phyloP scores from a whole-genome alignment of 139 green algal genomes.

The Nannochloris sp. region DNA sequence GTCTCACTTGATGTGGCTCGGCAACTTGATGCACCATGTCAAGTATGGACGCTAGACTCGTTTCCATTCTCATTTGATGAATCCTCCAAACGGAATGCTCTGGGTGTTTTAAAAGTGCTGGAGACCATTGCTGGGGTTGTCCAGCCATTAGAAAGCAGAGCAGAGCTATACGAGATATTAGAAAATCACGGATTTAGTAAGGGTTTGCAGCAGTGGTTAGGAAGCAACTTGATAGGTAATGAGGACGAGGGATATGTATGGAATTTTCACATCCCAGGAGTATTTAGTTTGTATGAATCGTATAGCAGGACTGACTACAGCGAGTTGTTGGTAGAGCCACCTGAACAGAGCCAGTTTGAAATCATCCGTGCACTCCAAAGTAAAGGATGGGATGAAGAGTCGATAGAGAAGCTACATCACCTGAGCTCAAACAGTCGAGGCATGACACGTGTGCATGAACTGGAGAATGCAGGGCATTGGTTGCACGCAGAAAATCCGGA shows the following conservation, averaged over 20 bases:
- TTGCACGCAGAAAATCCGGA: slow-evolving; percentile 66
- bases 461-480: slow-evolving; percentile 65
- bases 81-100: background rate
- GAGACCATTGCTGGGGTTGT: slow-evolving; percentile 30
- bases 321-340: slow-evolving; percentile 38
- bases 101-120: slow-evolving; percentile 30
- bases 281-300: slow-evolving; percentile 52
- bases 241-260: slow-evolving; percentile 8
- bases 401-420: slow-evolving; percentile 14
- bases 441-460: slow-evolving; percentile 29
- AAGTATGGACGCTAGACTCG: slow-evolving; percentile 71
- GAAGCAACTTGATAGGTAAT: slow-evolving; percentile 46
- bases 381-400: slow-evolving; percentile 42
- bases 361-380: slow-evolving; percentile 51
- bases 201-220: slow-evolving; percentile 66
- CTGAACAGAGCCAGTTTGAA: slow-evolving; percentile 37
- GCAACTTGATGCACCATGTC: slow-evolving; percentile 22
- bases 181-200: slow-evolving; percentile 23
- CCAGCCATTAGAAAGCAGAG: slow-evolving; percentile 42
- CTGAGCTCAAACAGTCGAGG: background rate
- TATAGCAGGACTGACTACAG: slow-evolving; percentile 49
- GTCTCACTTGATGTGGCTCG: slow-evolving; percentile 49
- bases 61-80: slow-evolving; percentile 32
- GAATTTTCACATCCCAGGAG: slow-evolving; percentile 46
- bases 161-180: slow-evolving; percentile 40